These are phyloP conservation scores for Clonostachys chloroleuca DNA, from an alignment of 2,329 filamentous ascomycete species.

Conservation along the genomic window DNA sequence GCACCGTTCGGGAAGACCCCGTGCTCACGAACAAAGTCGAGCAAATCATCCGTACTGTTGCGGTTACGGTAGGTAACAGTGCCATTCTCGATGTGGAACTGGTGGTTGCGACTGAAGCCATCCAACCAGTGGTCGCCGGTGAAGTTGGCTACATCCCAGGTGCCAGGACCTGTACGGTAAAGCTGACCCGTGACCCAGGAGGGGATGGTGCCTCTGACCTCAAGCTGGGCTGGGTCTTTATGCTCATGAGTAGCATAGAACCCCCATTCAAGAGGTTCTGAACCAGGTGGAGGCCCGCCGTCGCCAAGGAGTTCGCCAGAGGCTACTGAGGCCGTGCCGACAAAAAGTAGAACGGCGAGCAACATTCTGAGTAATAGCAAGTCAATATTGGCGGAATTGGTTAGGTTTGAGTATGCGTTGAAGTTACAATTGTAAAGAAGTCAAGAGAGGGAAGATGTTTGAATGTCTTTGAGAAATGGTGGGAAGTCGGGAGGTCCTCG, in stretches of 20 bases:
- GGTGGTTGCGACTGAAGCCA: conserved; percentile 66
- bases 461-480: no score
- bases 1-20: conserved; percentile 69
- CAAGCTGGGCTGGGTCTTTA: conserved; percentile 1
- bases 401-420: no score
- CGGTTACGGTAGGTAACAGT: conserved; percentile 30
- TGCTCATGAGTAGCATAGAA: conserved; percentile 7
- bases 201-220: conserved; percentile 5
- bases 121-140: conserved; percentile 69
- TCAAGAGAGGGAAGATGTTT: no score
- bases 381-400: no score
- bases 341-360: no score
- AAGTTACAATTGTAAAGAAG: no score
- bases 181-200: conserved; percentile 7
- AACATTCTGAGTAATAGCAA: no score
- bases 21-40: conserved; percentile 6
- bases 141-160: conserved; percentile 8
- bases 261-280: conserved; percentile 4
- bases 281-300: not conserved
- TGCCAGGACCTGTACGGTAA: conserved; percentile 4
- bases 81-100: conserved; percentile 57
- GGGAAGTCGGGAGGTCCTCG: no score
- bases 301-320: not conserved
- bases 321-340: no score
- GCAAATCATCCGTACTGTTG: conserved; percentile 4